Evolutionary conservation across 2,329 filamentous ascomycete species (phyloP), one percentile per base, ranked within the genome.

Genomic region (Sporothrix protearum): DNA sequence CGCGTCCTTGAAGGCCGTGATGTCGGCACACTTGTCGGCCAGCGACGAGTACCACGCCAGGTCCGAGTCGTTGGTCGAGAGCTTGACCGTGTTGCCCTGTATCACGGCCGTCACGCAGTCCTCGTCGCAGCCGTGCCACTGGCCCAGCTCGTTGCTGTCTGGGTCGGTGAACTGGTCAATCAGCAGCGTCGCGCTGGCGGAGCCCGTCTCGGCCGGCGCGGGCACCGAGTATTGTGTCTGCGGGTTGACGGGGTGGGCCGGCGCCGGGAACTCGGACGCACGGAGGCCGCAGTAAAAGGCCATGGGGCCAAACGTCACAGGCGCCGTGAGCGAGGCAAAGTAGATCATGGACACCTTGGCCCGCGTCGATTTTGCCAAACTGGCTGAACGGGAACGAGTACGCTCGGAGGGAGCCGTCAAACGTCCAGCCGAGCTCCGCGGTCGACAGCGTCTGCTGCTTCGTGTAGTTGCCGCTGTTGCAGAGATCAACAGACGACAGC

Each of bases 81-180:
- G 83, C 8, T 83, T 86, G 73, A 91, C 80, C n/a, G 82, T 81
- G 49, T 28, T 19, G 45, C 10, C 28, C 10, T 16, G 3, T 75
- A 86, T 86, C 14, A 83, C 84, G 30, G 87, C 78, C 5, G 79
- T 81, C 76, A 90, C 84, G 19, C 84, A 73, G 69, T 72, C 83
- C 72, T 91, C 88, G 63, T 89, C 88, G n/a, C 83, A 83, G 10
- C 90, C 89, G 77, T 91, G 89, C 85, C 88, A 92, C 78, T 87
- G 85, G 2, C 85, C 86, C 2, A 91, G 83, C 22, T 86, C 84
- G 76, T 92, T 92, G 33, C 79, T 83, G 73, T 83, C 80, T 2
- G 79, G 71, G 74, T 82, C 83, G 47, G 79, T 79, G 74, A 92
- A 92, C 3, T 83, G 84, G 79, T 92, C 90, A 71, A 92, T 86